phyloP scores from a whole-genome alignment of 176 grass and related monocot species.

The Panicum miliaceum region DNA sequence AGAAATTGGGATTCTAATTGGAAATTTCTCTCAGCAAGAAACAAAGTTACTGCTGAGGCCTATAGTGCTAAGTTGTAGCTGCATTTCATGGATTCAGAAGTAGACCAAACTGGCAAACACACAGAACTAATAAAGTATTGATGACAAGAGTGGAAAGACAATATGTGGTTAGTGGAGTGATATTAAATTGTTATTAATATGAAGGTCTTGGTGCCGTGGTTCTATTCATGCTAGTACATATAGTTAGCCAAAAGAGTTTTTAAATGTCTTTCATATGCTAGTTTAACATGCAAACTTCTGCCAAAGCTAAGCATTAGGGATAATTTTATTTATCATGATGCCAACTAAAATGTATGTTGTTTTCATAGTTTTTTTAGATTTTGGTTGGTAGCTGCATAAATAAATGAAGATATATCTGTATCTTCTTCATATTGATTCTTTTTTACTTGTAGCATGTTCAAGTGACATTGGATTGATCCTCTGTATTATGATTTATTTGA shows the following conservation, averaged over 20 bases:
- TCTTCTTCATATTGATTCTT: not conserved
- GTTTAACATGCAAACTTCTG: not conserved
- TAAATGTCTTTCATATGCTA: constrained; percentile 24
- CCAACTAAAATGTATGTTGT: not conserved
- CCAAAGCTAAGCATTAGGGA: constrained; percentile 1
- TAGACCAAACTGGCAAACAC: constrained; percentile 20
- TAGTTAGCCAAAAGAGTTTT: constrained; percentile 22
- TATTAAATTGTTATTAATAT: not conserved
- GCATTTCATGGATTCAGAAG: not conserved
- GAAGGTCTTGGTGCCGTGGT: constrained; percentile 1
- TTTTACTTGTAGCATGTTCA: constrained; percentile 12
- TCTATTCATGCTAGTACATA: not conserved
- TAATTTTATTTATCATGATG: not conserved
- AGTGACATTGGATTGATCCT: constrained; percentile 12
- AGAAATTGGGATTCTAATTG: constrained; percentile 14
- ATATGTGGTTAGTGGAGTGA: not conserved
- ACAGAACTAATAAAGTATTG: constrained; percentile 7
- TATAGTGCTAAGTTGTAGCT: constrained; percentile 9
- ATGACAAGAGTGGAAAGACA: not conserved
- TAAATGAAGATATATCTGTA: constrained; percentile 20
- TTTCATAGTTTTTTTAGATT: constrained; percentile 29
- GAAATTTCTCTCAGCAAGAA: constrained; percentile 21
- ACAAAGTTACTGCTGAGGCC: constrained; percentile 29
- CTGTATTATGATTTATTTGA: not conserved
- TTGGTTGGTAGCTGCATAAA: constrained; percentile 21